Evolutionary conservation across 768 basidiomycete genomes (phyloP), one percentile per base, ranked within the genome.

Genomic region (Gloeopeniophorella convolvens): DNA sequence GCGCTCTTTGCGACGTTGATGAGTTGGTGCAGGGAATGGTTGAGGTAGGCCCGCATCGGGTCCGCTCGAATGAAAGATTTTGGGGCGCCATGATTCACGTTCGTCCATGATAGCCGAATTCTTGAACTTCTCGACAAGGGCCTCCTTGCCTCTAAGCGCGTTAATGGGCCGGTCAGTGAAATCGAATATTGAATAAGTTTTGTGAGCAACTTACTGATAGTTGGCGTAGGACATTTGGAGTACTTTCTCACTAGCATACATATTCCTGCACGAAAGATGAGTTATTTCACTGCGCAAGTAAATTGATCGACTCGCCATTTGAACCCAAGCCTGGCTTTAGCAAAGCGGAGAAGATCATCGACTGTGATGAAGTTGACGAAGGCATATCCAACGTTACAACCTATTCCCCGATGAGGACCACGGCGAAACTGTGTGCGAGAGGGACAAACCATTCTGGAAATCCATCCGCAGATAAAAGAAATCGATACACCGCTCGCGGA

Each of bases 21-120:
- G 88, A 9, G 88, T 91, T 26, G 89, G 85, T 32, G 82, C 71
- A 1, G 89, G 89, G 68, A 92, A 92, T 21, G 83, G 83, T 62
- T 93, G 84, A 0, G 81, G 79, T 20, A 83, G 70, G 6, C 91
- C 91, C 65, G 83, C 78, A 45, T 79, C 70, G 7, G 78, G 76
- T 2, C 91, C 91, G 34, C 76, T 75, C 24, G 89, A 85, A 62
- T 82, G 83, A 65, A 87, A 89, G 48, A 93, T 89, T 61, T 87
- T 85, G 3, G 90, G 90, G 20, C 85, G 78, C 84, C 87, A 91
- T 12, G 77, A 75, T 62, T 84, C 83, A 28, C 78, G 78, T 63
- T 89, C 86, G 65, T 92, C 88, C 87, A 93, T 91, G 51, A 92
- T 88, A 46, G 82, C 75, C 23, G 89, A 91, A 60, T 92, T 93